Evolutionary conservation across 2,329 filamentous ascomycete species (phyloP).

Genomic region (Ceratocystis huliohia): DNA sequence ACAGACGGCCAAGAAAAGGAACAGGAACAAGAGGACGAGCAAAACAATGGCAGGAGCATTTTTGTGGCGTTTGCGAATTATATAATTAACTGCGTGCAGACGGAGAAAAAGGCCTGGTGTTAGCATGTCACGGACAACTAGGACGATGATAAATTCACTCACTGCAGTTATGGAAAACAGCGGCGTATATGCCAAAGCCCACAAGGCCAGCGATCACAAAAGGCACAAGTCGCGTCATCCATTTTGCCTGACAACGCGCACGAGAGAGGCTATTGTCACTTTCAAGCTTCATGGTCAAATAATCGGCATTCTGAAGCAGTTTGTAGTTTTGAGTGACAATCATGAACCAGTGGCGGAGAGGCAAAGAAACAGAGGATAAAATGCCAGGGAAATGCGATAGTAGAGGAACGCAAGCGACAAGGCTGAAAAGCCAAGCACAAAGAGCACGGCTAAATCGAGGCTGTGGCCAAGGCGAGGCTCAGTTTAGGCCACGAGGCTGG

Average conservation of each 20-base stretch:
- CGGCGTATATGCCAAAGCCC: constrained; percentile 55
- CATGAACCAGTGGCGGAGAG: constrained; percentile 4
- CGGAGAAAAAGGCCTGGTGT: constrained; percentile 14
- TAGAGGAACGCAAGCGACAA: background rate
- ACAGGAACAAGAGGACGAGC: constrained; percentile 57
- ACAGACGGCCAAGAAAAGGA: constrained; percentile 52
- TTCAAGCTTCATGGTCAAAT: constrained; percentile 3
- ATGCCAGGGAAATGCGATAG: background rate
- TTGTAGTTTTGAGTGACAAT: constrained; percentile 17
- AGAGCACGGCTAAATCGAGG: background rate
- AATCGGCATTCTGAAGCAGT: constrained; percentile 19
- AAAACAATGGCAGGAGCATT: constrained; percentile 52
- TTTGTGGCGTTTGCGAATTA: constrained; percentile 41
- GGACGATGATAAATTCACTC: background rate
- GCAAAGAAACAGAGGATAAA: background rate
- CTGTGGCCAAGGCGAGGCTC: background rate
- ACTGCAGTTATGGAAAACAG: constrained; percentile 14
- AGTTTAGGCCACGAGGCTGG: background rate
- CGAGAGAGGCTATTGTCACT: constrained; percentile 28
- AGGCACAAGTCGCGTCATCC: constrained; percentile 55
- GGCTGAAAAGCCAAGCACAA: background rate
- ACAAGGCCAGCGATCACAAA: constrained; percentile 52
- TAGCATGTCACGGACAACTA: constrained; percentile 9
- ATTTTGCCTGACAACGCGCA: constrained; percentile 28
- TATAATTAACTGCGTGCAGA: constrained; percentile 49